phyloP scores from a whole-genome alignment of 495 filamentous ascomycete genomes.

The Polyplosphaeria fusca region DNA sequence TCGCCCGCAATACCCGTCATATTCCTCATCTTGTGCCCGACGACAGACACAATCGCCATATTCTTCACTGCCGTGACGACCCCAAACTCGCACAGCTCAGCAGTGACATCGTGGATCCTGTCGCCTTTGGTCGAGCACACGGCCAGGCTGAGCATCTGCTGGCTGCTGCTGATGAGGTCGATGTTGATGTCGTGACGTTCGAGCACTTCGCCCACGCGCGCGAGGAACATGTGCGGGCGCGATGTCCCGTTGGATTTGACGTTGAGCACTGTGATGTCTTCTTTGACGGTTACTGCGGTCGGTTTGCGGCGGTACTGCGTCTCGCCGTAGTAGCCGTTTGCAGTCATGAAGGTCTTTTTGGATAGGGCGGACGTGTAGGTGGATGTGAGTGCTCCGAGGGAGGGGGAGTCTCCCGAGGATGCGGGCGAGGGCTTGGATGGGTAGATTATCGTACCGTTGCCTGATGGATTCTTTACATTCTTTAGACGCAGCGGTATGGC shows the following conservation, averaged over 20 bases:
- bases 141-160: conserved; percentile 44
- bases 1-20: conserved; percentile 45
- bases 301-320: conserved; percentile 39
- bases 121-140: conserved; percentile 34
- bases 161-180: conserved; percentile 45
- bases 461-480: conserved; percentile 44
- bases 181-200: conserved; percentile 39
- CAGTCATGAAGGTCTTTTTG: conserved; percentile 38
- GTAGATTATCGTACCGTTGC: conserved; percentile 43
- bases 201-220: conserved; percentile 40
- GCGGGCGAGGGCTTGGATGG: conserved; percentile 26
- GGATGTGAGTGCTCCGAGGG: not conserved
- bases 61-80: conserved; percentile 36
- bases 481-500: conserved; percentile 44
- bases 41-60: conserved; percentile 45
- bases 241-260: conserved; percentile 42
- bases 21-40: conserved; percentile 46
- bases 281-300: conserved; percentile 45
- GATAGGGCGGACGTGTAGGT: not conserved
- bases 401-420: conserved; percentile 4
- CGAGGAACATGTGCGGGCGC: conserved; percentile 42
- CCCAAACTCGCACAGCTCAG: conserved; percentile 39
- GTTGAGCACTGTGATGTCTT: conserved; percentile 43
- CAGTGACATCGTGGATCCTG: conserved; percentile 33
- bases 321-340: conserved; percentile 42